Evolutionary conservation across 352 stramenopile genomes (phyloP).

Genomic region (Plasmopara muralis): DNA sequence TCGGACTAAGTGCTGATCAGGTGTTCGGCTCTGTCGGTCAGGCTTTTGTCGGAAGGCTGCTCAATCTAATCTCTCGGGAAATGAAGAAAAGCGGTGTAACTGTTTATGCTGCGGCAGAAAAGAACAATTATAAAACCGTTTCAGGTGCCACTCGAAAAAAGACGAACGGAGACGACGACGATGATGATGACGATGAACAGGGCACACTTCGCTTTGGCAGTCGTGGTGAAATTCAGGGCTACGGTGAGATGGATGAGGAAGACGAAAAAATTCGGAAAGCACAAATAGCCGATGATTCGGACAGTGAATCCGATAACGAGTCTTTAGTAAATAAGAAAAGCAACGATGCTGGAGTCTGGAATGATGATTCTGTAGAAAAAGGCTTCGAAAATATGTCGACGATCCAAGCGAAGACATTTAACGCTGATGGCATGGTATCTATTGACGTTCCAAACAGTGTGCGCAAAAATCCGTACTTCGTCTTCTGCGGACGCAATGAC

Average conservation of each 20-base stretch:
- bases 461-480: constrained; percentile 84
- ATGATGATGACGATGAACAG: constrained; percentile 87
- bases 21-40: constrained; percentile 85
- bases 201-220: constrained; percentile 80
- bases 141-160: constrained; percentile 35
- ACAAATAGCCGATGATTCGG: constrained; percentile 51
- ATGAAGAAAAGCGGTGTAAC: constrained; percentile 85
- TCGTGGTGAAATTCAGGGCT: constrained; percentile 73
- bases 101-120: constrained; percentile 45
- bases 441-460: constrained; percentile 68
- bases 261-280: constrained; percentile 80
- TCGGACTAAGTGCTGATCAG: constrained; percentile 91
- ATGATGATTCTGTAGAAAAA: constrained; percentile 39
- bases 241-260: constrained; percentile 92
- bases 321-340: constrained; percentile 31
- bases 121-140: constrained; percentile 33
- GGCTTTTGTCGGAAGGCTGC: constrained; percentile 90
- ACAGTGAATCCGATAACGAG: constrained; percentile 53
- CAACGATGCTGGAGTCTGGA: constrained; percentile 18
- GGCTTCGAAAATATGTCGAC: constrained; percentile 19
- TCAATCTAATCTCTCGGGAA: constrained; percentile 92
- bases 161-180: constrained; percentile 53
- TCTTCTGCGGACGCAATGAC: constrained; percentile 69
- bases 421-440: constrained; percentile 53
- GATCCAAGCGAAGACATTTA: constrained; percentile 38